Evolutionary conservation across 1,284 basidiomycete species (phyloP), one percentile per base, ranked within the genome.

Genomic region (Malassezia sympodialis): DNA sequence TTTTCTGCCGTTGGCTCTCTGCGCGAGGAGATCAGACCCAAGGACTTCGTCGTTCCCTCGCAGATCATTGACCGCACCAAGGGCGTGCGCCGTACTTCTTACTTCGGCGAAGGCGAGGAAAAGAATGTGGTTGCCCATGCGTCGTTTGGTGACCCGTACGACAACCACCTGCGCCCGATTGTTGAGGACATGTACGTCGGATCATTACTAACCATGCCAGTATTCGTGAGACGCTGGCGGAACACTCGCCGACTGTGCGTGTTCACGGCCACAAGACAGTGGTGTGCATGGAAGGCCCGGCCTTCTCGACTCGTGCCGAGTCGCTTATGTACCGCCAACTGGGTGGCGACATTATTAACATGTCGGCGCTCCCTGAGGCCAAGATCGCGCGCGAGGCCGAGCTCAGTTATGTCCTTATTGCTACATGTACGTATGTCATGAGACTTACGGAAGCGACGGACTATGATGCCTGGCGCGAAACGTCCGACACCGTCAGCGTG

Each of bases 31-130:
- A 89, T 96, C 71, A 62, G 72, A 14, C 69, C 72, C 21, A 76
- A 90, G 39, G 84, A 91, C 66, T 90, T 96, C 75, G 80, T 84
- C 49, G 82, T 98, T 43, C 91, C 93, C 0, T 80, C 82, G 50
- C 91, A 96, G 63, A 88, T 96, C 77, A 96, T 98, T 74, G 91
- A 98, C 76, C 82, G 93, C 48, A 96, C 93, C 19, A 96, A 96
- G 77, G 88, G 89, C 12, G 79, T 94, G 42, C 82, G 91, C 28
- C 83, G 86, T 0, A 80, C 84, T 10, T 87, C 83, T 27, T 98
- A 88, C 79, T 98, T 98, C 75, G 83, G 89, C 11, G 66, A 60
- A 83, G 82, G 53, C 81, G 84, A 43, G n/a, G 69, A 73, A 41
- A 43, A 58, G 24, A 81, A 79, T 51, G 76, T 96, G 58, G 91